Evolutionary conservation across 345 rosid genomes (phyloP).

Genomic region (Triadica sebifera): DNA sequence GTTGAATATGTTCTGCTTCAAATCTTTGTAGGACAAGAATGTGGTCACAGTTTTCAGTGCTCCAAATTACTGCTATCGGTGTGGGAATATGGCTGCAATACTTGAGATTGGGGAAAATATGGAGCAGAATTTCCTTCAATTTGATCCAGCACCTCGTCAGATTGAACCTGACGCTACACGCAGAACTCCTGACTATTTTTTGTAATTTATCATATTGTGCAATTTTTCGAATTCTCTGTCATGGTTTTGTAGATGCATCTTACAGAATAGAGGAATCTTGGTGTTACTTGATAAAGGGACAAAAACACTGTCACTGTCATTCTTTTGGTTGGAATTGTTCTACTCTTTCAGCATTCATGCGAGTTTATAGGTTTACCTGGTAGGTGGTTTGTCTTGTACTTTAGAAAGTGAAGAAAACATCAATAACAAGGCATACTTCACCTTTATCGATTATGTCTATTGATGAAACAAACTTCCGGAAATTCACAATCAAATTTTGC

Average conservation of each 20-base stretch:
- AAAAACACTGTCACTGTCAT: conserved; percentile 26
- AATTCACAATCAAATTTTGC: neutral
- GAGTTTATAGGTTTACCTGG: conserved; percentile 33
- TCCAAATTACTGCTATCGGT: conserved; percentile 76
- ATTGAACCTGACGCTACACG: conserved; percentile 89
- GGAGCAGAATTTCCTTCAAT: conserved; percentile 95
- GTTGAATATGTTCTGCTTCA: neutral
- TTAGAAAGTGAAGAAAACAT: conserved; percentile 28
- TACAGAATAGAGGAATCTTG: conserved; percentile 27
- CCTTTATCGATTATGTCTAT: conserved; percentile 3
- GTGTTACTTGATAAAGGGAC: conserved; percentile 29
- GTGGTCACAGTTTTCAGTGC: conserved; percentile 86
- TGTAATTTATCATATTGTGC: conserved; percentile 46
- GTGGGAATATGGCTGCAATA: conserved; percentile 92
- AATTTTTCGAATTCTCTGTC: conserved; percentile 19
- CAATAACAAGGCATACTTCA: conserved; percentile 29
- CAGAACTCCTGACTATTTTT: conserved; percentile 95
- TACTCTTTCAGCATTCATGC: conserved; percentile 22
- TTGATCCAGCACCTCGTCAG: conserved; percentile 94
- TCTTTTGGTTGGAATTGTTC: conserved; percentile 30
- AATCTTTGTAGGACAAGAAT: conserved; percentile 52
- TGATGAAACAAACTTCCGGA: neutral
- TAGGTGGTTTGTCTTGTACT: conserved; percentile 29
- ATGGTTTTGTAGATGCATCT: conserved; percentile 48
- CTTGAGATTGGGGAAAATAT: conserved; percentile 91